Percentiles rank a stretch among this genome's conserved stretches.
These are phyloP conservation scores for Linum usitatissimum DNA, from an alignment of 345 rosid genomes.

Conservation along the genomic window DNA sequence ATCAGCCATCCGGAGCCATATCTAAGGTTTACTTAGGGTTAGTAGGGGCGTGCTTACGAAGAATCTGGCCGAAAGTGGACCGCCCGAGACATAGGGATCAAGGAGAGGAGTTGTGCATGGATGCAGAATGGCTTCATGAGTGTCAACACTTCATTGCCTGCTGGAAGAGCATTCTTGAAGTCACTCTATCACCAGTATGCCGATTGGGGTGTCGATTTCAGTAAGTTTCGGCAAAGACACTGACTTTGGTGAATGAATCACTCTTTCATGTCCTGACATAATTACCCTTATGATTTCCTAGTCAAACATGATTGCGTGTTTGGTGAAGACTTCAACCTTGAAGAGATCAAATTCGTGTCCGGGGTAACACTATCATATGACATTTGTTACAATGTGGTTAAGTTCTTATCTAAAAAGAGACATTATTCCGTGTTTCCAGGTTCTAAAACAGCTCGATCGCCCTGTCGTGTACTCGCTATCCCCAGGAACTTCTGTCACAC, in stretches of 20 bases:
- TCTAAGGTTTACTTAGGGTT: not conserved
- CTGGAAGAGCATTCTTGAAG: slow-evolving; percentile 79
- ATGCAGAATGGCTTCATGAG: slow-evolving; percentile 90
- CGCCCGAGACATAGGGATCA: slow-evolving; percentile 67
- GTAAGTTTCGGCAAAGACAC: slow-evolving; percentile 25
- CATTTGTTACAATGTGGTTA: too few species aligned
- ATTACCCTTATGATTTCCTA: slow-evolving; percentile 12
- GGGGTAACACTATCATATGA: not conserved
- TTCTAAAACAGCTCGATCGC: slow-evolving; percentile 51
- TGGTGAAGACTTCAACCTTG: slow-evolving; percentile 63
- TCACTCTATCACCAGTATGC: slow-evolving; percentile 78
- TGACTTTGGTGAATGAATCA: too few species aligned
- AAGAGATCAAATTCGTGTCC: slow-evolving; percentile 56
- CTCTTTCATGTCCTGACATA: not conserved
- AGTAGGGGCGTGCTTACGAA: slow-evolving; percentile 50
- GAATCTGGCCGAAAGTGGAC: slow-evolving; percentile 56
- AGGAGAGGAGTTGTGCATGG: slow-evolving; percentile 86
- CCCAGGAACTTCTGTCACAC: slow-evolving; percentile 79
- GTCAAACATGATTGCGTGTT: slow-evolving; percentile 85
- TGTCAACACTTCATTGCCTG: slow-evolving; percentile 55
- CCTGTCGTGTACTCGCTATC: slow-evolving; percentile 79
- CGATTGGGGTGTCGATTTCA: slow-evolving; percentile 92
- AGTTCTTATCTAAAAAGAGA: too few species aligned
- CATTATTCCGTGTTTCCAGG: slow-evolving; percentile 28
- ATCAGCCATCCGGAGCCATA: not conserved